These are phyloP conservation scores for Vitis vinifera DNA, from an alignment of 164 flowering plant species.

Conservation along the genomic window ASM3070453v1 NC_081822.1:25163501-25164000, in stretches of 20 bases:
- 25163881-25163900: too few relatives aligned
- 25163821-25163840: constrained; percentile 1
- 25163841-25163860: not conserved
- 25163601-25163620: constrained; percentile 12
- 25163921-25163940: too few relatives aligned
- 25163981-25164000: too few relatives aligned
- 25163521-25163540: constrained; percentile 20
- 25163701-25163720: constrained; percentile 20
- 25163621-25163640: constrained; percentile 24
- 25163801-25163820: constrained; percentile 1
- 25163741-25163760: constrained; percentile 8
- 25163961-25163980: too few relatives aligned
- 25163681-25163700: constrained; percentile 23
- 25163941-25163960: too few relatives aligned
- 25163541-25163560: constrained; percentile 7
- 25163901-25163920: too few relatives aligned
- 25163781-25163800: not conserved
- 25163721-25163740: constrained; percentile 8
- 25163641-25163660: constrained; percentile 11
- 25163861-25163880: not conserved
- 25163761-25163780: not conserved
- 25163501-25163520: constrained; percentile 8
- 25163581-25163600: constrained; percentile 14
- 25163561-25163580: constrained; percentile 18
- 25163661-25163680: constrained; percentile 9